phyloP scores from a whole-genome alignment of 805 yeast species.

The Groenewaldozyma tartarivorans region DNA sequence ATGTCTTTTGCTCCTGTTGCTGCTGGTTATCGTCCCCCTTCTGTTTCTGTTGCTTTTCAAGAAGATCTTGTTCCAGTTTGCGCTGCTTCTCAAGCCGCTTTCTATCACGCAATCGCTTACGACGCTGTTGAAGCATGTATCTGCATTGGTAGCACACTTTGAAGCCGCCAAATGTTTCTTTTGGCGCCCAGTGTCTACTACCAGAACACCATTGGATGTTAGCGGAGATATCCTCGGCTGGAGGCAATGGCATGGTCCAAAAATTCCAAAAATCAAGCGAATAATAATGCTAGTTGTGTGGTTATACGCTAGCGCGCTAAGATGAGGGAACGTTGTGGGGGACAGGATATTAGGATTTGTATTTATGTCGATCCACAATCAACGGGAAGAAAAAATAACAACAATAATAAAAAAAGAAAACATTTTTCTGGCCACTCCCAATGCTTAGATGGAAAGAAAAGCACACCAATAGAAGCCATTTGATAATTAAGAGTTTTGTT shows the following conservation, averaged over 20 bases:
- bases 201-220: conserved; percentile 4
- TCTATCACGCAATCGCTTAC: not conserved
- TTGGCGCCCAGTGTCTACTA: conserved; percentile 3
- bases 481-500: too few species aligned
- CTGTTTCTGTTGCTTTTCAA: not conserved
- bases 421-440: too few species aligned
- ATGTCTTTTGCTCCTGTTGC: not conserved
- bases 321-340: too few species aligned
- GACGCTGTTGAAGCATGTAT: conserved; percentile 3
- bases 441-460: too few species aligned
- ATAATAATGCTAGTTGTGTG: too few species aligned
- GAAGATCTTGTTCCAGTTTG: not conserved
- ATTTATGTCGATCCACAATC: too few species aligned
- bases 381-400: too few species aligned
- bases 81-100: not conserved
- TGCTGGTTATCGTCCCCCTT: not conserved
- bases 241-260: not conserved
- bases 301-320: too few species aligned
- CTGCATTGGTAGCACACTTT: conserved; percentile 3
- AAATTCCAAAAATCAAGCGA: too few species aligned
- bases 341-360: too few species aligned
- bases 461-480: too few species aligned
- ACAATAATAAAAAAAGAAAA: too few species aligned
- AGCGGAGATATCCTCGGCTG: not conserved
- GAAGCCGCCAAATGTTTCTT: conserved; percentile 3